Conservation (phyloP, 192 early-diverging fungal species). For the Rhizophagus clarus region DNA sequence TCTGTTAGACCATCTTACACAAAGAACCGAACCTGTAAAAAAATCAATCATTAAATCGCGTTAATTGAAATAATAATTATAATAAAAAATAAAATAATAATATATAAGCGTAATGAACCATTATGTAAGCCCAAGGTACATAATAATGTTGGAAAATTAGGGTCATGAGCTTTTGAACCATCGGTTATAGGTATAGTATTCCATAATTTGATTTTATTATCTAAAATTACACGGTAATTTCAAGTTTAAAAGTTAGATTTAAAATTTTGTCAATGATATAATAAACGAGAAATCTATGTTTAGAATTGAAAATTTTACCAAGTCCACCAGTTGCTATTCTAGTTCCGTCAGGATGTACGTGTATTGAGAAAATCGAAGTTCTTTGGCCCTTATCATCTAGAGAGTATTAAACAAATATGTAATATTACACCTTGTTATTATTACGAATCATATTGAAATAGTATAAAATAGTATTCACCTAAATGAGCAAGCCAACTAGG, state of each 20-base stretch:
- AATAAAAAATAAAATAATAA: background rate
- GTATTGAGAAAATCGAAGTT: conserved; percentile 79
- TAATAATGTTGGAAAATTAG: conserved; percentile 60
- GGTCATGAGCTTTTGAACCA: conserved; percentile 49
- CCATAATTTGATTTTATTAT: conserved; percentile 92
- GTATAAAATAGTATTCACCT: background rate
- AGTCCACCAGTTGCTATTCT: conserved; percentile 86
- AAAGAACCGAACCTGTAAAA: conserved; percentile 75
- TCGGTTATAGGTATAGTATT: conserved; percentile 65
- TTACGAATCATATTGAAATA: background rate
- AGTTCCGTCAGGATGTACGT: conserved; percentile 81
- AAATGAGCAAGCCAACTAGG: conserved; percentile 11
- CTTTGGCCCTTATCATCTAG: conserved; percentile 48
- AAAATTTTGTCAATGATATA: background rate
- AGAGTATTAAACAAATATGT: background rate
- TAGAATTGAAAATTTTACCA: conserved; percentile 44
- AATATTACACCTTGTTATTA: background rate
- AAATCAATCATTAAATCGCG: background rate
- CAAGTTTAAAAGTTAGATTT: conserved; percentile 4
- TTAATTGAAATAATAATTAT: background rate
- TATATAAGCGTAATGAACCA: conserved; percentile 48
- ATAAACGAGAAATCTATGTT: background rate
- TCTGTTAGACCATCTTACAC: conserved; percentile 79
- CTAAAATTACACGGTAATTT: conserved; percentile 44
- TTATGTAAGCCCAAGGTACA: conserved; percentile 83